A percentile compares a stretch with the other conserved stretches of the same genome.
Evolutionary conservation across 2,329 filamentous ascomycete genomes (phyloP).

Genomic region (Raffaelea ambrosiae): DNA sequence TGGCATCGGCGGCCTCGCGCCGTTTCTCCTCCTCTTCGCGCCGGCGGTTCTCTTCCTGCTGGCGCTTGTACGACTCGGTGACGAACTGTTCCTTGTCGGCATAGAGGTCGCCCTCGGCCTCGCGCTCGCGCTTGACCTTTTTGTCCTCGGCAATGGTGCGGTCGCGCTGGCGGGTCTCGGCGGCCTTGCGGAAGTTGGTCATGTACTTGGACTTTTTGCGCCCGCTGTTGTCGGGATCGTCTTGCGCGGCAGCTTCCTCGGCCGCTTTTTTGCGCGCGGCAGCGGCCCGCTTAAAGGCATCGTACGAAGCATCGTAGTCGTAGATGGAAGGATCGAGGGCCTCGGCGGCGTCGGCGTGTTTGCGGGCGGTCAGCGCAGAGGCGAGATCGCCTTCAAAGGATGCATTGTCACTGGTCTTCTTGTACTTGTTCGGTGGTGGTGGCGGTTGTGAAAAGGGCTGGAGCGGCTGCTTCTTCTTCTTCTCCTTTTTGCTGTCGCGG

Average conservation of each 20-base stretch:
- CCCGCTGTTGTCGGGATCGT: slow-evolving; percentile 45
- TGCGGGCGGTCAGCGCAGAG: slow-evolving; percentile 52
- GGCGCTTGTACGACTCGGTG: slow-evolving; percentile 71
- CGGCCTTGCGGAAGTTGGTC: slow-evolving; percentile 62
- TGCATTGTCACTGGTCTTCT: background rate
- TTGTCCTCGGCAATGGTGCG: slow-evolving; percentile 72
- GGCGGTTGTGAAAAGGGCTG: slow-evolving; percentile 30
- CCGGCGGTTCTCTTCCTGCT: slow-evolving; percentile 65
- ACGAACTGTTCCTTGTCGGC: slow-evolving; percentile 81
- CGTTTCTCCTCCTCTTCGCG: slow-evolving; percentile 64
- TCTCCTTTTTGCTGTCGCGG: background rate
- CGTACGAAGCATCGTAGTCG: slow-evolving; percentile 78
- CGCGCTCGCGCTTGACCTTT: slow-evolving; percentile 67
- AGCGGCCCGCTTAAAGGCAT: slow-evolving; percentile 61
- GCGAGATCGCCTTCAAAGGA: slow-evolving; percentile 55
- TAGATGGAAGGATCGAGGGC: slow-evolving; percentile 67
- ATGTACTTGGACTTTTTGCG: slow-evolving; percentile 70
- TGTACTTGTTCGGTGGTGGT: slow-evolving; percentile 9
- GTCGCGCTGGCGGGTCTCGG: slow-evolving; percentile 69
- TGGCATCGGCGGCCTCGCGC: slow-evolving; percentile 55
- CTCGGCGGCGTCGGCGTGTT: slow-evolving; percentile 55
- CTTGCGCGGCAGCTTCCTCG: slow-evolving; percentile 28
- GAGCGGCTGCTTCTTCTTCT: background rate
- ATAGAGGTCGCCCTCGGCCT: slow-evolving; percentile 72
- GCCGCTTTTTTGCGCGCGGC: slow-evolving; percentile 38